Conservation (phyloP, 2,329 filamentous ascomycete species). For the Cyphellophora europaea region DNA sequence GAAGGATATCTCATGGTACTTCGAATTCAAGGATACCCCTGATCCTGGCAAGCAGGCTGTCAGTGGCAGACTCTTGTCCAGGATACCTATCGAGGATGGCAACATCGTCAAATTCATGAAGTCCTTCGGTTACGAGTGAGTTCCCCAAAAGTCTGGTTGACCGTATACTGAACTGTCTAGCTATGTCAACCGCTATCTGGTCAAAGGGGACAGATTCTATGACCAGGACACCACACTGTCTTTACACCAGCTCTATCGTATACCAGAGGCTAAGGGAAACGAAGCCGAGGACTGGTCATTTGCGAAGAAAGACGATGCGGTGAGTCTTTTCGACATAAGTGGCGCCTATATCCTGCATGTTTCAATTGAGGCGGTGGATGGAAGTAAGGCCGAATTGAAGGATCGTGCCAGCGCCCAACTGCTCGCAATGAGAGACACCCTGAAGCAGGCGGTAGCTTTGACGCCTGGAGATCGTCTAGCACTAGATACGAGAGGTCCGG, state of each 20-base stretch:
- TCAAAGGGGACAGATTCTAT: conserved; percentile 49
- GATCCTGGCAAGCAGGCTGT: conserved; percentile 43
- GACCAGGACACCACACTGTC: conserved; percentile 48
- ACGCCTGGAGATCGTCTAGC: conserved; percentile 48
- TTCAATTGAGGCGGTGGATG: conserved; percentile 44
- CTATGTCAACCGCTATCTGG: conserved; percentile 47
- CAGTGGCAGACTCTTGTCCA: conserved; percentile 43
- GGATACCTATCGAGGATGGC: conserved; percentile 37
- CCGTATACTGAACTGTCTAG: conserved; percentile 26
- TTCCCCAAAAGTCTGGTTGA: no score
- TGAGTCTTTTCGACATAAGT: conserved; percentile 45
- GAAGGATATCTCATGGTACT: no score
- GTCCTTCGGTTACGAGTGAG: conserved; percentile 45
- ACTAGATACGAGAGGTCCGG: conserved; percentile 48
- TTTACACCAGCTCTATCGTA: conserved; percentile 45
- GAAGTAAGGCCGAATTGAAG: conserved; percentile 43
- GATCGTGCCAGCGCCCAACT: conserved; percentile 47
- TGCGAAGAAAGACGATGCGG: conserved; percentile 26
- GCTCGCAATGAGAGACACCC: conserved; percentile 42
- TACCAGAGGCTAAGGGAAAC: conserved; percentile 25
- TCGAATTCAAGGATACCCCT: conserved; percentile 41
- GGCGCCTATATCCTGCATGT: conserved; percentile 51
- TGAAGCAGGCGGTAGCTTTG: conserved; percentile 48
- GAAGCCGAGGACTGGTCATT: conserved; percentile 23
- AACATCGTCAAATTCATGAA: conserved; percentile 43